Evolutionary conservation across 2,329 filamentous ascomycete species (phyloP), one percentile per base, ranked within the genome.

Genomic region (Tolypocladium paradoxum): DNA sequence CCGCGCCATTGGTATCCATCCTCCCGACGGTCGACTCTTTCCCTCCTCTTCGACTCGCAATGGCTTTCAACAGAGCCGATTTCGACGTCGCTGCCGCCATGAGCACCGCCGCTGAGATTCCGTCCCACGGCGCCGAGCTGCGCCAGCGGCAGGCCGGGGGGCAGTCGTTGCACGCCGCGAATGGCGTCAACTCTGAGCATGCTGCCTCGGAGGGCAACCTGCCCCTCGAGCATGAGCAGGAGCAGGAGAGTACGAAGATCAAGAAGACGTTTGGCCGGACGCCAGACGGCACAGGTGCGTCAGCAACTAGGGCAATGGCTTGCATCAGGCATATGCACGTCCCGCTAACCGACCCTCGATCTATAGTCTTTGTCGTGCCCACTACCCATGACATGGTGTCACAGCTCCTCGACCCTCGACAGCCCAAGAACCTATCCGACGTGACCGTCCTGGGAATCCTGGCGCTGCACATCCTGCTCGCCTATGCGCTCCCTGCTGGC

Each of bases 341-440:
- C 35, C 51, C 9, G 36, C 48, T 56, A 50, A 55, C 55, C 47
- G 47, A 37, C 36, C 49, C 37, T 38, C 52, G 38, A 29, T 52
- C 43, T 20, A 33, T 64, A 97, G 93, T 96, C 63, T 99, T 99
- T 68, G 87, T 90, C 54, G 93, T 99, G 52, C 93, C 93, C 48
- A 85, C 90, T 57, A 99, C 93, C 53, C 90, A 96, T 76, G 93
- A 99, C 73, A 97, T 99, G 93, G 92, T 99, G 62, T 95, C 92
- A 50, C 93, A 97, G 73, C 81, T 99, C 53, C 83, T 99, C 62
- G 93, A 95, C 63, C 93, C 93, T 50, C 88, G 87, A 60, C 87
- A 97, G 67, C 90, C 93, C 51, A 99, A 99, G 77, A 97, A 97
- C 68, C 68, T 95, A 38, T 93, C 90, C 56, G 93, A 99, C 70